Conservation (phyloP, 2,329 filamentous ascomycete genomes). For the Aureobasidium sp. region DNA sequence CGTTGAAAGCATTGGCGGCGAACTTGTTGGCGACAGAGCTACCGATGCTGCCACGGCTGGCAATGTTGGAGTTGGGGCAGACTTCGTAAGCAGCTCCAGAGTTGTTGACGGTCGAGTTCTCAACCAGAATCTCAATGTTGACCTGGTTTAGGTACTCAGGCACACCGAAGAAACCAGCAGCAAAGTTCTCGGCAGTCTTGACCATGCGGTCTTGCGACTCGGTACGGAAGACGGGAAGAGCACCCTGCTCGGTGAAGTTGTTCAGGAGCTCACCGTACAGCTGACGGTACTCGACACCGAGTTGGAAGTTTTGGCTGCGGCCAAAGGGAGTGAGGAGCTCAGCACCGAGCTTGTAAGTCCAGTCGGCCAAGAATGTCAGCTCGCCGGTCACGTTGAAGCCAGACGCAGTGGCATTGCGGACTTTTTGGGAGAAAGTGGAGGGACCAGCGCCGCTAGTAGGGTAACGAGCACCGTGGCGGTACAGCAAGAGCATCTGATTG, state of each 20-base stretch:
- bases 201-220: slow-evolving; percentile 13
- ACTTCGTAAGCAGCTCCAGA: slow-evolving; percentile 6
- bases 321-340: slow-evolving; percentile 13
- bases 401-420: not conserved
- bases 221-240: slow-evolving; percentile 11
- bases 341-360: slow-evolving; percentile 14
- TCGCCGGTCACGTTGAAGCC: slow-evolving; percentile 9
- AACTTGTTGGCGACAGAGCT: slow-evolving; percentile 1
- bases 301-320: slow-evolving; percentile 12
- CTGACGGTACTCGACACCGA: slow-evolving; percentile 13
- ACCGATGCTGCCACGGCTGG: slow-evolving; percentile 9
- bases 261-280: slow-evolving; percentile 13
- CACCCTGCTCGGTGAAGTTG: slow-evolving; percentile 11
- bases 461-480: slow-evolving; percentile 16
- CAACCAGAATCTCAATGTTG: slow-evolving; percentile 12
- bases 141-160: slow-evolving; percentile 10
- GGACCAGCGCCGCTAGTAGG: slow-evolving; percentile 14
- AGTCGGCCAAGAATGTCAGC: slow-evolving; percentile 6
- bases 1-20: slow-evolving; percentile 10
- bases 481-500: slow-evolving; percentile 7
- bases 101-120: slow-evolving; percentile 13
- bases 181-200: slow-evolving; percentile 14
- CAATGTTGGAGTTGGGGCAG: slow-evolving; percentile 14
- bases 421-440: slow-evolving; percentile 1
- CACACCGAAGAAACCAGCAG: slow-evolving; percentile 11